phyloP scores from a whole-genome alignment of 2,329 filamentous ascomycete genomes.

The Paecilomyces sp. region DNA sequence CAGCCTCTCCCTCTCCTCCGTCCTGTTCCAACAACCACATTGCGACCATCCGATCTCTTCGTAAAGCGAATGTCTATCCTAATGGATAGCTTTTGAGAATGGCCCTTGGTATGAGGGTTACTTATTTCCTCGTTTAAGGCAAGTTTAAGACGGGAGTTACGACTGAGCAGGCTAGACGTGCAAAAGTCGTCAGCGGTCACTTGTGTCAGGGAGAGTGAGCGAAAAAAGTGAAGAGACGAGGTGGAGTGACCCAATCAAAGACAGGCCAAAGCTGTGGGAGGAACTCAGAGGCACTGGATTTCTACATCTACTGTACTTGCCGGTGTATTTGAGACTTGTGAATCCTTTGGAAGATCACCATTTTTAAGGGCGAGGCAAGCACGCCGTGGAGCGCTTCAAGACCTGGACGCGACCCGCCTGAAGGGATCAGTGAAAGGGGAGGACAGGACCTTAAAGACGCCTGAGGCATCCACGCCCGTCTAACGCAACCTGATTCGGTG shows the following conservation, averaged over 20 bases:
- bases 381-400: neutral
- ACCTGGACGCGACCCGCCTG: conserved; percentile 1
- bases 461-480: neutral
- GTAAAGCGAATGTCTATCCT: conserved; percentile 36
- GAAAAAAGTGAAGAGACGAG: neutral
- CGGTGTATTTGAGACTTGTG: conserved; percentile 2
- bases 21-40: conserved; percentile 5
- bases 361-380: neutral
- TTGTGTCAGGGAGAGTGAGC: conserved; percentile 1
- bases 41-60: conserved; percentile 15
- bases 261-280: conserved; percentile 2
- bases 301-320: conserved; percentile 3
- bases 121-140: conserved; percentile 21
- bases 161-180: conserved; percentile 11
- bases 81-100: conserved; percentile 21
- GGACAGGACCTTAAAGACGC: neutral
- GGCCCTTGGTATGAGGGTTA: conserved; percentile 29
- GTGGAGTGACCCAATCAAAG: neutral
- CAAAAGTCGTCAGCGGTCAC: conserved; percentile 5
- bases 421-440: neutral
- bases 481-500: neutral
- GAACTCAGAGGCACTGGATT: conserved; percentile 1
- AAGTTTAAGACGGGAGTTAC: conserved; percentile 11
- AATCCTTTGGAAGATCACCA: neutral
- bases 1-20: conserved; percentile 8